phyloP scores from a whole-genome alignment of 2,329 filamentous ascomycete species.

The Epichloe brachyelytri region DNA sequence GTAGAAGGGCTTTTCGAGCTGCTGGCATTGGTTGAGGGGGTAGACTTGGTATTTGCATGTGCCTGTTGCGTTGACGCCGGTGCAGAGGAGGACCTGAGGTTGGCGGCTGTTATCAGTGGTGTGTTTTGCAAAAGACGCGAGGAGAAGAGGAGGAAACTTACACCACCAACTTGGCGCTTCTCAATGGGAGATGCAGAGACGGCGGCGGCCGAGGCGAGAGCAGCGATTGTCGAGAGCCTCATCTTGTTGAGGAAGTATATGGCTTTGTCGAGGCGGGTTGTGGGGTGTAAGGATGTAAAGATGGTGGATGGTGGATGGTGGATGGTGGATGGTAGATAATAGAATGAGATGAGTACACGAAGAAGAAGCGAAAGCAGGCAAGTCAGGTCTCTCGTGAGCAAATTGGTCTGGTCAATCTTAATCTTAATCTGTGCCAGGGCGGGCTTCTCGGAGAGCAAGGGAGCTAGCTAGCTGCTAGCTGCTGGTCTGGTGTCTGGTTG shows the following conservation, averaged over 20 bases:
- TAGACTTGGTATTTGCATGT: constrained; percentile 31
- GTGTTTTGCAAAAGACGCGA: not conserved
- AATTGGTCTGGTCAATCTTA: too few relatives aligned
- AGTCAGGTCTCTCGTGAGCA: too few relatives aligned
- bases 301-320: too few relatives aligned
- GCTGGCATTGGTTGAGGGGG: constrained; percentile 30
- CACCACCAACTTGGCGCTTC: constrained; percentile 33
- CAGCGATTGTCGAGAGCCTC: constrained; percentile 16
- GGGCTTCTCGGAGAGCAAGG: too few relatives aligned
- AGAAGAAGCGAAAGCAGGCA: too few relatives aligned
- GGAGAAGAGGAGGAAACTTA: constrained; percentile 20
- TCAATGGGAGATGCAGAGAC: constrained; percentile 18
- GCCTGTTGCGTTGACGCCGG: constrained; percentile 35
- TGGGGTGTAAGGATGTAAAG: not conserved
- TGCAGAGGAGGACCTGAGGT: constrained; percentile 36
- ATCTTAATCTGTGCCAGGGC: too few relatives aligned
- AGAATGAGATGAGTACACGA: too few relatives aligned
- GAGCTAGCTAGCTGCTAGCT: too few relatives aligned
- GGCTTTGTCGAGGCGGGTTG: not conserved
- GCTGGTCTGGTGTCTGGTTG: too few relatives aligned
- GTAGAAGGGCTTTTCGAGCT: constrained; percentile 28
- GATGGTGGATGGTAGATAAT: too few relatives aligned
- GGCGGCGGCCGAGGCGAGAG: constrained; percentile 11
- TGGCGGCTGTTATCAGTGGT: not conserved
- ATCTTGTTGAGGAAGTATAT: constrained; percentile 11